A percentile compares a stretch with the other conserved stretches of the same genome.
phyloP scores from a whole-genome alignment of 2,329 filamentous ascomycete genomes.

The Bipolaris zeicola region DNA sequence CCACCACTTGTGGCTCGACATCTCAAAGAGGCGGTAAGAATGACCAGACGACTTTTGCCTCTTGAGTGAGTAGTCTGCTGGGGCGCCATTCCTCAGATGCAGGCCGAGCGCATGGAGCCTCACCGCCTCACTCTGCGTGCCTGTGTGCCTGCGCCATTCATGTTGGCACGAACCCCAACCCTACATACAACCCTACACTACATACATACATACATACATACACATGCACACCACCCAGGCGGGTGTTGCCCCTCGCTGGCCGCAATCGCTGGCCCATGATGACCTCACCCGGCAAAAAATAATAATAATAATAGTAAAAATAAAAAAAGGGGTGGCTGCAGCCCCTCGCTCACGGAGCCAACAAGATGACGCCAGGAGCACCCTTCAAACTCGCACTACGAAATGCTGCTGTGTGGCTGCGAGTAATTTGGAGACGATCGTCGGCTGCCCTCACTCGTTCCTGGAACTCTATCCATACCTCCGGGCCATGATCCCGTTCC shows the following conservation, averaged over 20 bases:
- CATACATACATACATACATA: slow-evolving; percentile 5
- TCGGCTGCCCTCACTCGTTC: slow-evolving; percentile 40
- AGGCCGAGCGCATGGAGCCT: slow-evolving; percentile 26
- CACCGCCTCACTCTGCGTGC: slow-evolving; percentile 31
- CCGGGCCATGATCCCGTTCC: slow-evolving; percentile 44
- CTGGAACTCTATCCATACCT: slow-evolving; percentile 42
- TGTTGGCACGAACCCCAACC: slow-evolving; percentile 23
- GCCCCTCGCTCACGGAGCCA: slow-evolving; percentile 14
- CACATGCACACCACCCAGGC: neutral
- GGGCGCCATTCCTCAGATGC: slow-evolving; percentile 28
- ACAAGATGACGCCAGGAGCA: slow-evolving; percentile 29
- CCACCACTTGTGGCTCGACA: slow-evolving; percentile 29
- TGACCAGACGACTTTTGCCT: slow-evolving; percentile 32
- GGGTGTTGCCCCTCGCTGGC: slow-evolving; percentile 18
- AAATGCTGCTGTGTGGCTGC: slow-evolving; percentile 23
- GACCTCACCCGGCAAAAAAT: slow-evolving; percentile 31
- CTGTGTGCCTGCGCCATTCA: slow-evolving; percentile 17
- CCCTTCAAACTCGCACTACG: slow-evolving; percentile 27
- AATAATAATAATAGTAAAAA: neutral
- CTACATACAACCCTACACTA: slow-evolving; percentile 2
- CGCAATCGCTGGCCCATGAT: slow-evolving; percentile 30
- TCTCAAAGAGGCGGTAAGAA: slow-evolving; percentile 44
- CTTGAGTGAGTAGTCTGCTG: slow-evolving; percentile 35
- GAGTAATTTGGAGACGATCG: slow-evolving; percentile 43
- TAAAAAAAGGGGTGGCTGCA: slow-evolving; percentile 11